Evolutionary conservation across 2,329 filamentous ascomycete species (phyloP).

Genomic region (Botryotinia narcissicola): DNA sequence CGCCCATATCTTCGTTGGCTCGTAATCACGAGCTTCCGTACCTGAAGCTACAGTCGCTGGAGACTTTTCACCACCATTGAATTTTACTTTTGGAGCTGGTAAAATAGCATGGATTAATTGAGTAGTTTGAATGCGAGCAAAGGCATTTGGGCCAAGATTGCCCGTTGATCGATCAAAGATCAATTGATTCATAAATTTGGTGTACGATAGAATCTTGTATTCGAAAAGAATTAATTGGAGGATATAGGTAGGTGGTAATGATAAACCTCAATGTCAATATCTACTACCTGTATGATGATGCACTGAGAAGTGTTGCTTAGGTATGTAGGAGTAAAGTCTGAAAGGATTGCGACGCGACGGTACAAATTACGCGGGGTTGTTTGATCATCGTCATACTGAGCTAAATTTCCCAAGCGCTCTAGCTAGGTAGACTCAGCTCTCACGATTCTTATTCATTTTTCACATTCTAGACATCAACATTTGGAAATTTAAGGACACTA

Average conservation of each 20-base stretch:
- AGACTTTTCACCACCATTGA: slow-evolving; percentile 57
- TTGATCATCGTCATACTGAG: slow-evolving; percentile 5
- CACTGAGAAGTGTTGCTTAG: slow-evolving; percentile 1
- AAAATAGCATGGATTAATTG: slow-evolving; percentile 68
- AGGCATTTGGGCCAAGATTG: slow-evolving; percentile 58
- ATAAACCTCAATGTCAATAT: not conserved
- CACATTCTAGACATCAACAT: slow-evolving; percentile 9
- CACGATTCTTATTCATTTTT: not conserved
- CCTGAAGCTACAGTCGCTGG: slow-evolving; percentile 15
- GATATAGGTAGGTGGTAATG: not conserved
- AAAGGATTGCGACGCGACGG: not conserved
- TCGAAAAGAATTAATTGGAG: not conserved
- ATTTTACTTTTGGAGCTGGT: slow-evolving; percentile 63
- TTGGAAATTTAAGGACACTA: slow-evolving; percentile 16
- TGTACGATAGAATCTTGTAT: not conserved
- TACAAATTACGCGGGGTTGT: slow-evolving; percentile 10
- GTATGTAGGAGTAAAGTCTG: not conserved
- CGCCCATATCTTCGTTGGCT: slow-evolving; percentile 48
- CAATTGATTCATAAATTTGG: slow-evolving; percentile 70
- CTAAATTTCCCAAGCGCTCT: slow-evolving; percentile 12
- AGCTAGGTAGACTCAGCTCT: not conserved
- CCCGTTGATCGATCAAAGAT: slow-evolving; percentile 75
- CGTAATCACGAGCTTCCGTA: slow-evolving; percentile 6
- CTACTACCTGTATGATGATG: not conserved
- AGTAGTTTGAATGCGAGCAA: slow-evolving; percentile 64